These are phyloP conservation scores for Cutaneotrichosporon spelunceum DNA, from an alignment of 1,284 basidiomycete species.

Conservation along the genomic window DNA sequence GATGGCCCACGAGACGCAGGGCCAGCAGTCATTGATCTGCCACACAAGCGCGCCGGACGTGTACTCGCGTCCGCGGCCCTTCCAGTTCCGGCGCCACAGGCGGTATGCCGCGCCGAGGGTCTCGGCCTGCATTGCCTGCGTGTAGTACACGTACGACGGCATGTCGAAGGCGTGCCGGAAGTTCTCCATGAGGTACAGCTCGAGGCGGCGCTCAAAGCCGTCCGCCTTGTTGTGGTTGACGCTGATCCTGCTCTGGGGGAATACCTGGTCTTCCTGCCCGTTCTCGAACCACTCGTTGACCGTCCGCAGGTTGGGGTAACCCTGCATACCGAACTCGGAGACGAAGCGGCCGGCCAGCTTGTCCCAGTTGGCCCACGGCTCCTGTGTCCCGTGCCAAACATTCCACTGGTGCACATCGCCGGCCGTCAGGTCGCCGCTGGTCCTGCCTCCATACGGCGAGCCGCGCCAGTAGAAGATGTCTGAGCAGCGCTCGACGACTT, in stretches of 20 bases:
- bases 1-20: conserved; percentile 73
- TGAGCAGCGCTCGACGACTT: conserved; percentile 62
- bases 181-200: conserved; percentile 84
- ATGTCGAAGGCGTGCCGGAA: conserved; percentile 79
- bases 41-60: conserved; percentile 75
- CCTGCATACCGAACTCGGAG: conserved; percentile 58
- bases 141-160: conserved; percentile 76
- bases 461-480: conserved; percentile 75
- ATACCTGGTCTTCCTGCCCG: conserved; percentile 56
- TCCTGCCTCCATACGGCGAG: conserved; percentile 79
- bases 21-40: conserved; percentile 82
- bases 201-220: conserved; percentile 80
- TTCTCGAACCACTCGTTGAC: conserved; percentile 66
- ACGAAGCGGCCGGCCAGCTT: conserved; percentile 78
- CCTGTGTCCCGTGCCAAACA: conserved; percentile 80
- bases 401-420: conserved; percentile 91
- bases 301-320: conserved; percentile 76
- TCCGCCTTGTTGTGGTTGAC: conserved; percentile 82
- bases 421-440: conserved; percentile 67
- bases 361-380: conserved; percentile 88
- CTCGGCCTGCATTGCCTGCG: conserved; percentile 80
- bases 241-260: conserved; percentile 78
- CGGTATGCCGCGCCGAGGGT: conserved; percentile 67
- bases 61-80: conserved; percentile 65
- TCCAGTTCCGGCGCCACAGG: conserved; percentile 73